Conservation (phyloP, 2,329 filamentous ascomycete species). For the Coniochaeta sp. region DNA sequence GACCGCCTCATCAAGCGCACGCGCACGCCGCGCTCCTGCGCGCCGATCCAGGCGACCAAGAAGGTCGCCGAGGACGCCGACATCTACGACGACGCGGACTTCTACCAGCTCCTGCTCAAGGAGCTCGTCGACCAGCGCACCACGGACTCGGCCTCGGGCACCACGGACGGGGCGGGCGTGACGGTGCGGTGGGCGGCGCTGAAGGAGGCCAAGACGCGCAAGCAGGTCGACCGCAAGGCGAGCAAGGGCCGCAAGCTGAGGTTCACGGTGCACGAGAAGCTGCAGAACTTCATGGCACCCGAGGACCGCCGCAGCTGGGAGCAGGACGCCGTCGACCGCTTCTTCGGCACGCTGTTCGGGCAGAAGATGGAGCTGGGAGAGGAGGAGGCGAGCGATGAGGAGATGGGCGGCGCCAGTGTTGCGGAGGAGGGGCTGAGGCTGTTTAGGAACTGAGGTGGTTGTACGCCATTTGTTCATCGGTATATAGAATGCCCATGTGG, state of each 20-base stretch:
- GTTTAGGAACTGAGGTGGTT: constrained; percentile 33
- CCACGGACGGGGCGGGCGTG: constrained; percentile 32
- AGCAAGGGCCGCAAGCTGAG: constrained; percentile 92
- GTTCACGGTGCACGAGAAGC: constrained; percentile 92
- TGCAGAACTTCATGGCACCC: constrained; percentile 96
- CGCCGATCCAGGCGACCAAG: constrained; percentile 57
- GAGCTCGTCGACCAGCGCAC: constrained; percentile 88
- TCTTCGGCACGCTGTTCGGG: constrained; percentile 70
- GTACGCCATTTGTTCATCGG: neutral
- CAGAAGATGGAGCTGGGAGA: constrained; percentile 61
- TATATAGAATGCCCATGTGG: constrained; percentile 8
- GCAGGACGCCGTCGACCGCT: constrained; percentile 66
- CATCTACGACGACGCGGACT: constrained; percentile 90
- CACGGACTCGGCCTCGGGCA: constrained; percentile 47
- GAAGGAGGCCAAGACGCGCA: constrained; percentile 72
- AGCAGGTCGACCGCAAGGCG: constrained; percentile 84
- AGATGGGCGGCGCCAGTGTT: constrained; percentile 39
- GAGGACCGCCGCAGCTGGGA: constrained; percentile 80
- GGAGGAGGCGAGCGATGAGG: constrained; percentile 41
- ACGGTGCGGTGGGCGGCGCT: constrained; percentile 59
- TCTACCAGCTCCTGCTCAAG: constrained; percentile 89
- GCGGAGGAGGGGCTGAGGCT: constrained; percentile 47
- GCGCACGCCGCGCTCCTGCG: constrained; percentile 67
- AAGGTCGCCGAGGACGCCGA: constrained; percentile 49
- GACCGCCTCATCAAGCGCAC: constrained; percentile 65